Evolutionary conservation across 75 land plant species (phyloP).

Genomic region (Ceratopteris richardii): DNA sequence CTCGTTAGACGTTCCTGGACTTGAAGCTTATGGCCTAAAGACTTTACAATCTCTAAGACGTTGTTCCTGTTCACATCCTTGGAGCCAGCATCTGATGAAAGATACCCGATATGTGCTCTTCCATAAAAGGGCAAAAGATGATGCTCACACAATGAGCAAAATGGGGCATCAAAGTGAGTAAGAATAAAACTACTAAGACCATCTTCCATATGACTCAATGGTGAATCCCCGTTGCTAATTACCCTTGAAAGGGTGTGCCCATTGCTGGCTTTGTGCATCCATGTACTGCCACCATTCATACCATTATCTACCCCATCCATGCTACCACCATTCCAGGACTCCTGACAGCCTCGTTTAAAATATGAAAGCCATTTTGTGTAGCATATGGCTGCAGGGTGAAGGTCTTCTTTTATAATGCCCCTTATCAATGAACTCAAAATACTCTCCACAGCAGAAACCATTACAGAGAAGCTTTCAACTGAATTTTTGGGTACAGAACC

Average conservation of each 20-base stretch:
- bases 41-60: conserved; percentile 54
- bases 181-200: conserved; percentile 9
- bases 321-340: background rate
- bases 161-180: conserved; percentile 53
- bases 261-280: background rate
- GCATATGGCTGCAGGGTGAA: conserved; percentile 54
- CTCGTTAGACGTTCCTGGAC: conserved; percentile 90
- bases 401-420: conserved; percentile 53
- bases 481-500: background rate
- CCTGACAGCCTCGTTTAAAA: conserved; percentile 22
- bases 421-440: conserved; percentile 56
- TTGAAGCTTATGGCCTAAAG: conserved; percentile 67
- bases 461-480: conserved; percentile 19
- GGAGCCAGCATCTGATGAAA: conserved; percentile 12
- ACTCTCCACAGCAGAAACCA: conserved; percentile 54
- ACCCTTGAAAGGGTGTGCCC: background rate
- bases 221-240: no score
- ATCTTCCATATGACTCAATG: conserved; percentile 1
- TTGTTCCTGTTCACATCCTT: conserved; percentile 25
- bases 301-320: no score
- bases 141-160: conserved; percentile 89
- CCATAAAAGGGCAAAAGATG: conserved; percentile 90
- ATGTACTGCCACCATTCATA: no score
- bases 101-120: conserved; percentile 66
- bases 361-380: conserved; percentile 73